Evolutionary conservation across 1,139 yeast genomes (phyloP).

Genomic region (Debaryomycetaceae sp.): DNA sequence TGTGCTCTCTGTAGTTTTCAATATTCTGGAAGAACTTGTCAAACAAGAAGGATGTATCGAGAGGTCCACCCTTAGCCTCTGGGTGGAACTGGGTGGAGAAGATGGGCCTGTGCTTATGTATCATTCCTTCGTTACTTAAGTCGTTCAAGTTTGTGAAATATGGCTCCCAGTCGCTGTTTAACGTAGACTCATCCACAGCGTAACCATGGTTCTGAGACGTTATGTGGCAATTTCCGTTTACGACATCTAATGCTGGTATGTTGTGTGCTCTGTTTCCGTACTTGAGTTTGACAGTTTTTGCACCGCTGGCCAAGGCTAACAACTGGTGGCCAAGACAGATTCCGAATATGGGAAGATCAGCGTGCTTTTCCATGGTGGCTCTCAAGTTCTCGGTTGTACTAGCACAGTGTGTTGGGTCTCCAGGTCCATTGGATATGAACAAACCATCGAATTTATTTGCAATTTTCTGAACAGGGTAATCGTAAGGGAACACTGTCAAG

Average conservation of each 20-base stretch:
- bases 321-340: slow-evolving; percentile 97
- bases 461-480: slow-evolving; percentile 87
- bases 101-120: slow-evolving; percentile 78
- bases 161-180: slow-evolving; percentile 75
- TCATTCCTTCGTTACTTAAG: slow-evolving; percentile 96
- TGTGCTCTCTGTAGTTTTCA: slow-evolving; percentile 47
- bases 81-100: slow-evolving; percentile 98
- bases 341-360: slow-evolving; percentile 88
- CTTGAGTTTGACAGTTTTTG: slow-evolving; percentile 85
- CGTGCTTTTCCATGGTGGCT: slow-evolving; percentile 60
- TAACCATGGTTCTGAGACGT: slow-evolving; percentile 98
- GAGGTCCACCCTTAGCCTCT: slow-evolving; percentile 98
- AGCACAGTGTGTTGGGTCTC: slow-evolving; percentile 94
- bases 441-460: slow-evolving; percentile 93
- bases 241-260: slow-evolving; percentile 88
- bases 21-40: slow-evolving; percentile 83
- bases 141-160: slow-evolving; percentile 92
- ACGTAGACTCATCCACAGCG: slow-evolving; percentile 83
- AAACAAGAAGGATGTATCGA: slow-evolving; percentile 84
- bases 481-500: slow-evolving; percentile 92
- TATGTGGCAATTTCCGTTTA: slow-evolving; percentile 91
- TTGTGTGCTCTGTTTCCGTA: slow-evolving; percentile 99
- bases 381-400: slow-evolving; percentile 73
- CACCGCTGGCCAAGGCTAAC: slow-evolving; percentile 92
- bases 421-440: slow-evolving; percentile 96